Conservation (phyloP, 495 filamentous ascomycete species). For the Daldinia bambusicola region DNA sequence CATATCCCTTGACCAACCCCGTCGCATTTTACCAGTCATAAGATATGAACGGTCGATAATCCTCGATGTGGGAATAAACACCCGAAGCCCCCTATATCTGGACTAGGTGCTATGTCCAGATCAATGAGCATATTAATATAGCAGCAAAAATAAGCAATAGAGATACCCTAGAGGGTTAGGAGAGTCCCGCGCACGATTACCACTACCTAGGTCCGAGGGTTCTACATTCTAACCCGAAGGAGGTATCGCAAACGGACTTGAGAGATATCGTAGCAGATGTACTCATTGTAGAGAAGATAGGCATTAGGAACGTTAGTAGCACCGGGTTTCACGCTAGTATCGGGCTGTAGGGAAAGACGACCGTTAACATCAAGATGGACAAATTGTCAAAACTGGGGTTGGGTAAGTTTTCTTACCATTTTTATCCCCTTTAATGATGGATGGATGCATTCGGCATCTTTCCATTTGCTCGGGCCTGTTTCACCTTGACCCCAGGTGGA, state of each 20-base stretch:
- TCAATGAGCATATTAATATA: background rate
- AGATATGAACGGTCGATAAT: background rate
- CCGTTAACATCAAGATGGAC: slow-evolving; percentile 27
- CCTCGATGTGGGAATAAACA: background rate
- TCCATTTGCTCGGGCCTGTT: slow-evolving; percentile 73
- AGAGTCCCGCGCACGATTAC: background rate
- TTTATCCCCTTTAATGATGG: slow-evolving; percentile 69
- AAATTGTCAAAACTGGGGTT: background rate
- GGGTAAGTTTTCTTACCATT: slow-evolving; percentile 58
- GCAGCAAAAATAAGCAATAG: background rate
- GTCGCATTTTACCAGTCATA: background rate
- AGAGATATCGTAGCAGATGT: slow-evolving; percentile 80
- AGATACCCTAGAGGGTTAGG: background rate
- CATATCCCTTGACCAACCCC: background rate
- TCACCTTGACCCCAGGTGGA: slow-evolving; percentile 74
- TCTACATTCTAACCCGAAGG: slow-evolving; percentile 69
- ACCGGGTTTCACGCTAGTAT: slow-evolving; percentile 53
- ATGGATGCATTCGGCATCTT: slow-evolving; percentile 75
- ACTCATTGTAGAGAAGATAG: slow-evolving; percentile 71
- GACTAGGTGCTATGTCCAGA: background rate
- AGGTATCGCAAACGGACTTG: slow-evolving; percentile 84
- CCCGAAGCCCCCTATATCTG: background rate
- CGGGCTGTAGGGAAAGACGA: slow-evolving; percentile 52
- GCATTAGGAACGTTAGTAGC: slow-evolving; percentile 49
- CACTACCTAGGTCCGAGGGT: slow-evolving; percentile 3